Percentiles rank a stretch among this genome's conserved stretches.
These are phyloP conservation scores for Lipomyces sp. DNA, from an alignment of 805 yeast genomes.

Conservation along the genomic window DNA sequence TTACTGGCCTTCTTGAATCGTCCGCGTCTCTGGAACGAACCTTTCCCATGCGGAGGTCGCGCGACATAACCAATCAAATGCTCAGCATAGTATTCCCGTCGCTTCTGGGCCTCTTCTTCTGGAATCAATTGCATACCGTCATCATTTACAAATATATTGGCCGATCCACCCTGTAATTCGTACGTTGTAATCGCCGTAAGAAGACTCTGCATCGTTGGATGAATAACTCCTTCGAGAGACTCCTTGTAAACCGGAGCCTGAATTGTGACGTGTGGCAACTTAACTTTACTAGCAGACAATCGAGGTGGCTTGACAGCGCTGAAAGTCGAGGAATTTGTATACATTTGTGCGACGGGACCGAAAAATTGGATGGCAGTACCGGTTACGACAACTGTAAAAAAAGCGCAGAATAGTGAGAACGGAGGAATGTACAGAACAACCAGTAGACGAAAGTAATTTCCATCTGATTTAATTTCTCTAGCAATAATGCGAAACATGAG, in stretches of 20 bases:
- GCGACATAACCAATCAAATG: conserved; percentile 21
- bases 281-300: conserved; percentile 4
- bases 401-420: conserved; percentile 6
- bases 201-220: conserved; percentile 25
- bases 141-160: conserved; percentile 21
- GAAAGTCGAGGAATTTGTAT: conserved; percentile 13
- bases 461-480: conserved; percentile 13
- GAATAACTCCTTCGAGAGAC: conserved; percentile 23
- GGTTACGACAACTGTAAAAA: conserved; percentile 10
- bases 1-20: conserved; percentile 26
- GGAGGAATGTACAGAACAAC: conserved; percentile 13
- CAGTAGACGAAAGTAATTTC: conserved; percentile 11
- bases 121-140: conserved; percentile 24
- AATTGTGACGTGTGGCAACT: conserved; percentile 23
- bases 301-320: conserved; percentile 16
- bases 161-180: conserved; percentile 27
- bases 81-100: conserved; percentile 18
- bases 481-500: conserved; percentile 14
- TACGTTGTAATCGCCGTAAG: conserved; percentile 17
- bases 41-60: conserved; percentile 25
- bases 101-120: conserved; percentile 12
- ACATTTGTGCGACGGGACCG: conserved; percentile 21
- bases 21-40: conserved; percentile 20
- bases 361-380: conserved; percentile 10
- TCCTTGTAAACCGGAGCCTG: conserved; percentile 27